phyloP scores from a whole-genome alignment of 805 yeast species.

The Zygoascus biomembranicola region DNA sequence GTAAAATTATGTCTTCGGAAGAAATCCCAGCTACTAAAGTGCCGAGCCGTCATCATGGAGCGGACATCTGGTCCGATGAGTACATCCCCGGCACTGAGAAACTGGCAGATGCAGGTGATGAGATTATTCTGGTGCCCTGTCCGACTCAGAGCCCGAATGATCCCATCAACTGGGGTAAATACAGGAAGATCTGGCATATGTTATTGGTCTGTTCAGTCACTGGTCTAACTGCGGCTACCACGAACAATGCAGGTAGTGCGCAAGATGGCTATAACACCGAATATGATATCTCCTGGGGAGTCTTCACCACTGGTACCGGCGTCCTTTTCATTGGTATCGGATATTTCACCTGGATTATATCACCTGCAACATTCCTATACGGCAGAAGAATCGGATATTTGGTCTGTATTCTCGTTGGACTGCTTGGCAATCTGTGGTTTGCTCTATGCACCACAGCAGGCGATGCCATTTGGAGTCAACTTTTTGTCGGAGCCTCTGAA shows the following conservation, averaged over 20 bases:
- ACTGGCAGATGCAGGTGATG: slow-evolving; percentile 10
- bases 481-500: slow-evolving; percentile 70
- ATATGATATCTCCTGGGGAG: slow-evolving; percentile 56
- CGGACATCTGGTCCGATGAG: slow-evolving; percentile 9
- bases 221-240: slow-evolving; percentile 45
- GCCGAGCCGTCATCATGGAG: too few relatives aligned
- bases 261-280: slow-evolving; percentile 56
- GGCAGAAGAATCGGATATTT: slow-evolving; percentile 61
- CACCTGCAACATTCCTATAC: slow-evolving; percentile 61
- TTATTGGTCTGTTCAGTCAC: slow-evolving; percentile 34
- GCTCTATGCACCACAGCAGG: slow-evolving; percentile 43
- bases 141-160: slow-evolving; percentile 65
- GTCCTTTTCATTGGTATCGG: slow-evolving; percentile 67
- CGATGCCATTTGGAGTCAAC: slow-evolving; percentile 69
- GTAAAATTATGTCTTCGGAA: too few relatives aligned
- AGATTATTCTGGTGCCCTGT: slow-evolving; percentile 51
- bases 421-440: slow-evolving; percentile 68
- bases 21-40: too few relatives aligned
- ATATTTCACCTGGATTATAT: slow-evolving; percentile 51
- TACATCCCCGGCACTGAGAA: slow-evolving; percentile 21
- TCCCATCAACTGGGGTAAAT: slow-evolving; percentile 52
- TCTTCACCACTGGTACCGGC: slow-evolving; percentile 78
- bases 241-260: slow-evolving; percentile 67
- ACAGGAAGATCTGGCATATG: slow-evolving; percentile 40
- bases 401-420: slow-evolving; percentile 51